phyloP scores from a whole-genome alignment of 805 yeast genomes.

The Kodamaea kakaduensis region DNA sequence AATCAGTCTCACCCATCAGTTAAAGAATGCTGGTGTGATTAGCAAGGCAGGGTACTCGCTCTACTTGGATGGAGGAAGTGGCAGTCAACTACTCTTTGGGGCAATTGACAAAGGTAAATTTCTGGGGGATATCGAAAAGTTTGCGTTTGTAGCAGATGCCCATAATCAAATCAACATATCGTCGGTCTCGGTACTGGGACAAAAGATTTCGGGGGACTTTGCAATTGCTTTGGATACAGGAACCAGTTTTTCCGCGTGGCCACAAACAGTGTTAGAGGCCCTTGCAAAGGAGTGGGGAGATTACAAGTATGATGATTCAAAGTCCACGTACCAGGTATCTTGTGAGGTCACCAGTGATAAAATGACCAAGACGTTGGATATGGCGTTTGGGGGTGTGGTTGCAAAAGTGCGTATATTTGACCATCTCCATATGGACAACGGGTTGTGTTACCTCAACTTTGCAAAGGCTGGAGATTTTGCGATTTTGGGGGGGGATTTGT shows the following conservation, averaged over 20 bases:
- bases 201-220: slow-evolving; percentile 1
- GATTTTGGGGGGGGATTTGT: slow-evolving; percentile 2
- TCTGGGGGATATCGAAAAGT: slow-evolving; percentile 7
- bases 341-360: background rate
- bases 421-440: background rate
- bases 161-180: background rate
- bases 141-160: background rate
- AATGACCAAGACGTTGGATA: background rate
- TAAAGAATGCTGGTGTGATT: slow-evolving; percentile 11
- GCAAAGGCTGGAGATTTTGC: background rate
- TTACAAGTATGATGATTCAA: background rate
- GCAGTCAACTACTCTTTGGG: slow-evolving; percentile 18
- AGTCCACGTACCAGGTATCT: slow-evolving; percentile 3
- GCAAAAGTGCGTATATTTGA: background rate
- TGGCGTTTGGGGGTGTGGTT: slow-evolving; percentile 1
- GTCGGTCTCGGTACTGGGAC: background rate
- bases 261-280: background rate
- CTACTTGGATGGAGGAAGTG: slow-evolving; percentile 13
- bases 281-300: slow-evolving; percentile 3
- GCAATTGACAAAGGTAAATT: slow-evolving; percentile 18
- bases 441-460: slow-evolving; percentile 3
- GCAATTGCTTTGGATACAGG: slow-evolving; percentile 8
- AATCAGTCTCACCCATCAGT: slow-evolving; percentile 8
- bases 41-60: slow-evolving; percentile 13
- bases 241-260: slow-evolving; percentile 3